A percentile compares a stretch with the other conserved stretches of the same genome.
Conservation (phyloP, 306 rosid genomes). For the Pterocarpus macrocarpus region DNA sequence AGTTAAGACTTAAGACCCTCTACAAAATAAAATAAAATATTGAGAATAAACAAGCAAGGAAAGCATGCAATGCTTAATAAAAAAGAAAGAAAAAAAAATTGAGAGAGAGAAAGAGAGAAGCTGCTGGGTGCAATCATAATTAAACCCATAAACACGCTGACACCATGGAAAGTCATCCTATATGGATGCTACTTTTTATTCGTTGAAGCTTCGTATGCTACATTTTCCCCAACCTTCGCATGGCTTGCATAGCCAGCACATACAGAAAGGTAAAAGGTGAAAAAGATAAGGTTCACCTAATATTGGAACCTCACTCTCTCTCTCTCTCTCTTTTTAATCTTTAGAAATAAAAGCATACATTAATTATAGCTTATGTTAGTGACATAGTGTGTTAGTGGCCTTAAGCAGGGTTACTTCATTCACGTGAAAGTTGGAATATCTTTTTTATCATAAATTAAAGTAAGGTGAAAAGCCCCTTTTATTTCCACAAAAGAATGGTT, state of each 20-base stretch:
- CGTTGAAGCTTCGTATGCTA: conserved; percentile 25
- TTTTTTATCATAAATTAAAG: conserved; percentile 4
- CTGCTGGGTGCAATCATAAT: too few relatives aligned
- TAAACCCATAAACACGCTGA: not conserved
- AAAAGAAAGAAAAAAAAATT: not conserved
- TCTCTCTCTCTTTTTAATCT: not conserved
- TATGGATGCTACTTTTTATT: conserved; percentile 12
- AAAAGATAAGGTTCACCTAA: not conserved
- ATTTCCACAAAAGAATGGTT: conserved; percentile 31
- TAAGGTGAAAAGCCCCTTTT: conserved; percentile 23
- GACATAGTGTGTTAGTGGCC: not conserved
- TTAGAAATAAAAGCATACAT: conserved; percentile 14
- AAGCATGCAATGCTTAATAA: not conserved
- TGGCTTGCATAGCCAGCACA: conserved; percentile 29
- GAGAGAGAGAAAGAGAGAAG: not conserved
- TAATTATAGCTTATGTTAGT: not conserved
- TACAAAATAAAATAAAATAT: conserved; percentile 11
- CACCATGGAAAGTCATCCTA: not conserved
- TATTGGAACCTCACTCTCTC: not conserved
- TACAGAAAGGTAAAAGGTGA: not conserved
- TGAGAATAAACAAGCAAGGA: conserved; percentile 18
- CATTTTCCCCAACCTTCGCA: conserved; percentile 12
- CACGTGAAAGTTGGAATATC: conserved; percentile 27
- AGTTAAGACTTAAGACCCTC: not conserved
- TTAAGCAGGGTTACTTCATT: conserved; percentile 27